Evolutionary conservation across 139 green algal genomes (phyloP).

Genomic region (Tetradesmus obliquus): DNA sequence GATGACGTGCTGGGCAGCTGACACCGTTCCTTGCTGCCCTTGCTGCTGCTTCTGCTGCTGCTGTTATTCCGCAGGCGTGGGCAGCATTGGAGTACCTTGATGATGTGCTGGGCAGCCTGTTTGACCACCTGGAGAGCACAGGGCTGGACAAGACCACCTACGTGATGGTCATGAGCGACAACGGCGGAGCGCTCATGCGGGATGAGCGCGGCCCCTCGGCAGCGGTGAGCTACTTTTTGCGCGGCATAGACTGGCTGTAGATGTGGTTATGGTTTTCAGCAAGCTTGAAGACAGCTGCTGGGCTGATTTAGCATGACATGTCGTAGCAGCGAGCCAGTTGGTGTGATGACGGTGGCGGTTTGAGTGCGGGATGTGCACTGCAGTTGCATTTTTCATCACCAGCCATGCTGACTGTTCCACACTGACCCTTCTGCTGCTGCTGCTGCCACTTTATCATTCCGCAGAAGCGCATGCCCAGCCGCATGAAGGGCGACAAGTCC

Average conservation of each 20-base stretch:
- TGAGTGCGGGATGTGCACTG: too few species aligned
- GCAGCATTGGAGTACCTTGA: not conserved
- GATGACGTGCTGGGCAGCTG: not conserved
- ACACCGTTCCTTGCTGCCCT: too few species aligned
- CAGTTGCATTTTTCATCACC: not conserved
- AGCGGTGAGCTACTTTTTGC: not conserved
- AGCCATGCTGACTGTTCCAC: not conserved
- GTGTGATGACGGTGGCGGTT: too few species aligned
- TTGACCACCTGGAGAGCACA: slow-evolving; percentile 11
- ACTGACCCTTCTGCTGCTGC: not conserved
- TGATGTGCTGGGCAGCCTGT: slow-evolving; percentile 5
- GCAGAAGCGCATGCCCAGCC: not conserved
- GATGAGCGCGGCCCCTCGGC: not conserved
- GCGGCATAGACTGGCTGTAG: too few species aligned
- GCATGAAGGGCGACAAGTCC: too few species aligned
- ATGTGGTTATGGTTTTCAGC: too few species aligned
- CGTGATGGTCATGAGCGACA: slow-evolving; percentile 44
- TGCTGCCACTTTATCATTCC: too few species aligned
- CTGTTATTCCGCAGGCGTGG: not conserved
- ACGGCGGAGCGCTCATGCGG: not conserved
- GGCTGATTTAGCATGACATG: too few species aligned
- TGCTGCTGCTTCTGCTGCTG: not conserved
- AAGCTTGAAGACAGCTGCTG: too few species aligned
- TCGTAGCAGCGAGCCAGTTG: too few species aligned
- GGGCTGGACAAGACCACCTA: slow-evolving; percentile 48